Evolutionary conservation across 768 basidiomycete genomes (phyloP).

Genomic region (Tephrocybe sp.): DNA sequence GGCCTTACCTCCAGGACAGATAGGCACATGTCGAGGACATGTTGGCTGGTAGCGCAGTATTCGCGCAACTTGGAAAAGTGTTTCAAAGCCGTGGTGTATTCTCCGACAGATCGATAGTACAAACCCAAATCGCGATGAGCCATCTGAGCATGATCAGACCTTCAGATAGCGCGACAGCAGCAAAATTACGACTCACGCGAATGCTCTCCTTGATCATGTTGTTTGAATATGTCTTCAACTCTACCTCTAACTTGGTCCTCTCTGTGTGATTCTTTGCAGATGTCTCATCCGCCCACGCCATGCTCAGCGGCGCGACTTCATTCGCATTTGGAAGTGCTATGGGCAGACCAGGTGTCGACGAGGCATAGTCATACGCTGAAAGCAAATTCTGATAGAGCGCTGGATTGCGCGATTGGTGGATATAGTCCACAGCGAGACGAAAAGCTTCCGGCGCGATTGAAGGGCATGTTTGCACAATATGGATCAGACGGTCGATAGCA

Average conservation of each 20-base stretch:
- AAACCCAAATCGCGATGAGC: slow-evolving; percentile 86
- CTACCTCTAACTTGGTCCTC: slow-evolving; percentile 83
- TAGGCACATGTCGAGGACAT: slow-evolving; percentile 92
- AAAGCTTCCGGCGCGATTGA: slow-evolving; percentile 72
- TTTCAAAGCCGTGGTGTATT: slow-evolving; percentile 69
- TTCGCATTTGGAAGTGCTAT: slow-evolving; percentile 42
- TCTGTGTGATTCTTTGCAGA: slow-evolving; percentile 70
- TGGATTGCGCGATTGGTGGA: slow-evolving; percentile 71
- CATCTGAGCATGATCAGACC: slow-evolving; percentile 56
- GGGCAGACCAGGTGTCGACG: slow-evolving; percentile 22
- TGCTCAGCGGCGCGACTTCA: slow-evolving; percentile 56
- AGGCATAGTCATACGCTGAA: slow-evolving; percentile 53
- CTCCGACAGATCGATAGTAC: slow-evolving; percentile 73
- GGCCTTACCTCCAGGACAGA: slow-evolving; percentile 69
- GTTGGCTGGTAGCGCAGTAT: slow-evolving; percentile 86
- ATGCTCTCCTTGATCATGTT: slow-evolving; percentile 99
- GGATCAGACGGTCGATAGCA: slow-evolving; percentile 70
- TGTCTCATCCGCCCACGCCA: slow-evolving; percentile 73
- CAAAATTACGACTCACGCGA: slow-evolving; percentile 52
- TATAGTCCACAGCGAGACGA: slow-evolving; percentile 61
- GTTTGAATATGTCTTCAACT: slow-evolving; percentile 91
- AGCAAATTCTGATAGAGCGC: slow-evolving; percentile 52
- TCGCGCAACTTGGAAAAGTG: slow-evolving; percentile 92
- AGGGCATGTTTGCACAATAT: slow-evolving; percentile 66
- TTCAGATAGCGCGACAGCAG: background rate